Conservation (phyloP, 1,284 basidiomycete genomes). For the Pseudozyma thailandica region DNA sequence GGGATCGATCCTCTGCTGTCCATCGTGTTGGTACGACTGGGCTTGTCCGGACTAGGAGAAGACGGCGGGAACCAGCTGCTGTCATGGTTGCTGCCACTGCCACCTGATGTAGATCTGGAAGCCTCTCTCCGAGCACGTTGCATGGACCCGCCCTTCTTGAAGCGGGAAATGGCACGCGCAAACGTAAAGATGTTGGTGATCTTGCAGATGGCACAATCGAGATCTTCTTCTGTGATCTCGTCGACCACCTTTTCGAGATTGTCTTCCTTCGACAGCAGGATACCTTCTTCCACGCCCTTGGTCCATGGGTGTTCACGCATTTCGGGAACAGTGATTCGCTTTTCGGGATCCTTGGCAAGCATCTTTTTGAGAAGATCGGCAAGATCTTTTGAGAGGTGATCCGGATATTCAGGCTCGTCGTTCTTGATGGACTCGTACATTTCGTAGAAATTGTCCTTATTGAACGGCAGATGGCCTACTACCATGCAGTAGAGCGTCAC, state of each 20-base stretch:
- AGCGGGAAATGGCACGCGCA: slow-evolving; percentile 64
- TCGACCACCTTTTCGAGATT: slow-evolving; percentile 52
- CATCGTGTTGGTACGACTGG: slow-evolving; percentile 6
- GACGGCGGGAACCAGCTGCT: slow-evolving; percentile 35
- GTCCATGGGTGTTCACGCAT: slow-evolving; percentile 63
- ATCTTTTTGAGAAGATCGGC: slow-evolving; percentile 54
- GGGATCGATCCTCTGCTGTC: neutral
- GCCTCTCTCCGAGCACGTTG: slow-evolving; percentile 24
- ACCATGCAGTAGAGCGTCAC: slow-evolving; percentile 74
- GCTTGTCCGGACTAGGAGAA: slow-evolving; percentile 8
- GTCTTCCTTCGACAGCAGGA: slow-evolving; percentile 51
- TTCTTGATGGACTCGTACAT: slow-evolving; percentile 71
- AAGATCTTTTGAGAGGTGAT: slow-evolving; percentile 46
- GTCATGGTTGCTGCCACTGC: slow-evolving; percentile 24
- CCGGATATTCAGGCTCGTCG: slow-evolving; percentile 61
- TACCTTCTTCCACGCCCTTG: slow-evolving; percentile 29
- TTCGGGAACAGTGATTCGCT: slow-evolving; percentile 56
- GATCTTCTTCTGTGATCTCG: slow-evolving; percentile 66
- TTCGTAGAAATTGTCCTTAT: slow-evolving; percentile 70
- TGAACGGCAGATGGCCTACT: slow-evolving; percentile 72
- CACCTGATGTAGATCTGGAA: slow-evolving; percentile 20
- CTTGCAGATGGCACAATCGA: slow-evolving; percentile 62
- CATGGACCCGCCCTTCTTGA: slow-evolving; percentile 56
- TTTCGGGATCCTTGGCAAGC: slow-evolving; percentile 56
- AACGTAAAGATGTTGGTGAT: slow-evolving; percentile 66